Base-by-base conservation (phyloP, 345 rosid genomes). In the Salix brachista region DNA sequence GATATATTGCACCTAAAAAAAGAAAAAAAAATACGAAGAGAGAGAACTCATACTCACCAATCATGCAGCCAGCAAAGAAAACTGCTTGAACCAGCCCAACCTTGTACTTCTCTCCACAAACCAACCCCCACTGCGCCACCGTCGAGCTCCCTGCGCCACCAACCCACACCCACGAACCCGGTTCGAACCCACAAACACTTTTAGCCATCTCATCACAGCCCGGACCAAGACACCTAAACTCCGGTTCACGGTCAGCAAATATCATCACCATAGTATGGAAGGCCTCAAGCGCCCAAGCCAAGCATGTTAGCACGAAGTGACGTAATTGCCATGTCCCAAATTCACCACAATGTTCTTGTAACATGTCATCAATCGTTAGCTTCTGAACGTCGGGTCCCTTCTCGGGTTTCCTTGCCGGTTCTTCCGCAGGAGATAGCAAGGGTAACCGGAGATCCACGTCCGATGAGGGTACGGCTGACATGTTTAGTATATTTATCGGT, bases 181-280 rank as follows among this genome's bases (percentile, higher is more conserved):
- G 89, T 75, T 77, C 87, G 32, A 86, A 42, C 65, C 81, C 89
- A 18, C 97, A 92, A 8, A 84, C 74, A 7, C 80, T 84, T 12
- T 71, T 77, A 4, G 76, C 80, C 52, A 68, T 68, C 67, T 76
- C 84, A 56, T 75, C 82, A 75, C 97, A 91, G 50, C 86, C 91
- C 48, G 80, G 67, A 0, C 69, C 62, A 2, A 78, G 28, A 34
- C 97, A 91, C 11, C 80, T 74, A 86, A 91, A 89, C 1, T 41
- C 85, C 6, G 96, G 97, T 62, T 92, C 93, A 16, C 87, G 86
- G 81, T 95, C 99, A 7, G 97, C 94, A 75, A 92, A 95, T 54
- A 95, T 95, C 93, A 95, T 89, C 8, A 91, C 97, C 99, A 95
- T 95, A 46, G 97, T 88, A 80, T 95, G 99, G 71, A 92, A 89